A percentile compares a stretch with the other conserved stretches of the same genome.
Evolutionary conservation across 106 monocot genomes (phyloP).

Genomic region (Acanthochlamys bracteata): DNA sequence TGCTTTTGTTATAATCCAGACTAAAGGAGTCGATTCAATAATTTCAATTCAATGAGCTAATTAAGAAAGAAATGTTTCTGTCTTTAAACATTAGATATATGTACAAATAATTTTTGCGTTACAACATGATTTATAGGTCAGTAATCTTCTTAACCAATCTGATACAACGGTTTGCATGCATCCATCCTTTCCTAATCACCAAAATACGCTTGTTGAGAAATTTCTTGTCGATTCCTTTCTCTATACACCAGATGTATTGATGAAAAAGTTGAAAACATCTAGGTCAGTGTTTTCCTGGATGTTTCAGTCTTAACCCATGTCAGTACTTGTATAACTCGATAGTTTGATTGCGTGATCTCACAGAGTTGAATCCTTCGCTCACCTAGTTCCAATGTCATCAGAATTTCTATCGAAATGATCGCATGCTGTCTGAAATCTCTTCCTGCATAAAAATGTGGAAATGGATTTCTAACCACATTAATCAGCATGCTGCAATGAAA

Average conservation of each 20-base stretch:
- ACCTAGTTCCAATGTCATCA: slow-evolving; percentile 1
- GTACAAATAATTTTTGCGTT: no score
- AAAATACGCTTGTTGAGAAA: slow-evolving; percentile 17
- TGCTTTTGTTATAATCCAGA: no score
- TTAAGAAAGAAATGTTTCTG: no score
- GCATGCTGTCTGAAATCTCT: slow-evolving; percentile 26
- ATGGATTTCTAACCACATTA: slow-evolving; percentile 33
- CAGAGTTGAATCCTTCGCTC: slow-evolving; percentile 27
- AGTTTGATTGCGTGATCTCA: slow-evolving; percentile 16
- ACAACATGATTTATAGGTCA: slow-evolving; percentile 9
- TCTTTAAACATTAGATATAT: no score
- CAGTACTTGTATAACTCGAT: slow-evolving; percentile 17
- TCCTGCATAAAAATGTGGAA: slow-evolving; percentile 7
- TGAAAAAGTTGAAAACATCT: slow-evolving; percentile 15
- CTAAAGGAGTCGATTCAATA: no score
- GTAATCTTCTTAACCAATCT: slow-evolving; percentile 3
- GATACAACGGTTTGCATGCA: slow-evolving; percentile 24
- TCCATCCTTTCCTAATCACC: slow-evolving; percentile 12
- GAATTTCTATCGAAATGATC: slow-evolving; percentile 19
- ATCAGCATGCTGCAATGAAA: slow-evolving; percentile 17
- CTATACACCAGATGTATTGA: slow-evolving; percentile 10
- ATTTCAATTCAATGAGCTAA: no score
- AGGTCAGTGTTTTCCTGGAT: slow-evolving; percentile 9
- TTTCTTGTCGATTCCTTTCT: slow-evolving; percentile 6
- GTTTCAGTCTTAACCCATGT: background rate